Base-by-base conservation (phyloP, 371 early-diverging fungal genomes). In the Mortierella sp. region DNA sequence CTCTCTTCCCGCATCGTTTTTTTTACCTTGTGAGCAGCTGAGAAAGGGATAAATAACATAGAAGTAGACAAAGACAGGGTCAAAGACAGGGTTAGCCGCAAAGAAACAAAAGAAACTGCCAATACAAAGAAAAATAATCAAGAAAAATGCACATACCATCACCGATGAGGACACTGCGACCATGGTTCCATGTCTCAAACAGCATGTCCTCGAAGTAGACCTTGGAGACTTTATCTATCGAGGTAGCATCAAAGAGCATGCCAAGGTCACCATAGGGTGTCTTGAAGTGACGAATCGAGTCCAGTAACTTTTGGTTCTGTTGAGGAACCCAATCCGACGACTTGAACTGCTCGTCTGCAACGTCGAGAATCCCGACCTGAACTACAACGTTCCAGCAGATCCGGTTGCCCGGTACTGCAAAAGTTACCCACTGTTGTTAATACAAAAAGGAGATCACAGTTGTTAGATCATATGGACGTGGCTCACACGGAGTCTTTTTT, bases 131-230 rank as follows among this genome's bases (percentile, higher is more conserved):
- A 52, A 1, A 14, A 19, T 21, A 19, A 19, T 1, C 52, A 52
- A 47, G 19, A 52, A 34, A 55, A 21, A 57, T 6, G 2, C 10
- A 65, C 76, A 6, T 73, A 73, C 77, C 84, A 74, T 83, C 84
- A 21, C 84, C 84, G 0, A 83, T 73, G 2, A 83, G 68, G 3
- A 83, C 80, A 0, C 72, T 76, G 3, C 84, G 73, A 0, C 72
- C 71, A 60, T 74, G 55, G 54, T 78, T 54, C 84, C 84, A 84
- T 3, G 84, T 84, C 60, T 80, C 81, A 42, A 68, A 84, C 5
- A 80, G 2, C 60, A 60, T 80, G 21, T 80, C 84, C 34, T 81
- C 84, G 8, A 84, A 38, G 31, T 71, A 75, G 14, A 84, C 81
- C 47, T 74, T 74, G 26, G 70, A 55, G 4, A 83, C 74, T n/a